Conservation (phyloP, 768 basidiomycete genomes). For the Serendipita sp. region DNA sequence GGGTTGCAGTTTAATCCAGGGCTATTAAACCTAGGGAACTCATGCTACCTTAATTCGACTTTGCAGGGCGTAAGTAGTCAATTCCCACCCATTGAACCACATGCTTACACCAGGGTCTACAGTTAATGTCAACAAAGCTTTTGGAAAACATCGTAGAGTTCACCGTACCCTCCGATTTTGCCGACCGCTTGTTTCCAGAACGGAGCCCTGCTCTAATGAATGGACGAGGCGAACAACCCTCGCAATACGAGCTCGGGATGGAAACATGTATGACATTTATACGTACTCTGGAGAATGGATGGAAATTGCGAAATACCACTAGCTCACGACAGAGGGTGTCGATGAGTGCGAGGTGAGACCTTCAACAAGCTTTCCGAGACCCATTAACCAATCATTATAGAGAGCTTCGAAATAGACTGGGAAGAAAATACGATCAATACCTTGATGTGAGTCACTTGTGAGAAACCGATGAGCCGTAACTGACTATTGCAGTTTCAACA, state of each 20-base stretch:
- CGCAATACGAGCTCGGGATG: conserved; percentile 41
- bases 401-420: conserved; percentile 46
- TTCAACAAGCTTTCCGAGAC: neutral
- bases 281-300: conserved; percentile 40
- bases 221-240: conserved; percentile 41
- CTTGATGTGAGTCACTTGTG: conserved; percentile 32
- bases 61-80: conserved; percentile 59
- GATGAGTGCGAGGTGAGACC: conserved; percentile 51
- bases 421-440: conserved; percentile 85
- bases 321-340: conserved; percentile 28
- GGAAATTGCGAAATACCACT: conserved; percentile 36
- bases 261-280: conserved; percentile 57
- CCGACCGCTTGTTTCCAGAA: conserved; percentile 29
- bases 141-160: conserved; percentile 43
- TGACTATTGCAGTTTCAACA: conserved; percentile 44
- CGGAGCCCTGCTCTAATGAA: conserved; percentile 46
- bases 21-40: conserved; percentile 21
- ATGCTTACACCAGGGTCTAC: conserved; percentile 8
- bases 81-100: conserved; percentile 13
- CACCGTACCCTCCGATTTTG: conserved; percentile 25
- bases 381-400: conserved; percentile 20
- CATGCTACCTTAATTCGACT: conserved; percentile 94
- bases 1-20: conserved; percentile 8
- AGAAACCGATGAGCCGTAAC: neutral
- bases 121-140: conserved; percentile 54